A percentile compares a stretch with the other conserved stretches of the same genome.
These are phyloP conservation scores for Coffea eugenioides DNA, from an alignment of 257 asterid species.

Conservation along the genomic window DNA sequence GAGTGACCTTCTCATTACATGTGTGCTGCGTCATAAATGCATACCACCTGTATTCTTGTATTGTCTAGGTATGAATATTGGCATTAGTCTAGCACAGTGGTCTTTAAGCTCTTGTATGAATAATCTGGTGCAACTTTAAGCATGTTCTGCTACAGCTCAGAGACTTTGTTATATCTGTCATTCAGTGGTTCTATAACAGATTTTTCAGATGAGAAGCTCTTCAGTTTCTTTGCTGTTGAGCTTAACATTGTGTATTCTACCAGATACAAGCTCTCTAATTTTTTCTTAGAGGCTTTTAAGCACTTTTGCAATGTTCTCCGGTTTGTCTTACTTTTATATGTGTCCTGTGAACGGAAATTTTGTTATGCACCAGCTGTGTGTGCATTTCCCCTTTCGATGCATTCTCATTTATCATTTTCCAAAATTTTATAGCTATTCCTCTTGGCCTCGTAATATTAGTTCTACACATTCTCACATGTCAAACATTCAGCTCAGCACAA, in stretches of 20 bases:
- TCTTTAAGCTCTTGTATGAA: not conserved
- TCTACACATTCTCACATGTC: not conserved
- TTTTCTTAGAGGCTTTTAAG: not conserved
- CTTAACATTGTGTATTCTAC: not conserved
- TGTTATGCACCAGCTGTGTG: not conserved
- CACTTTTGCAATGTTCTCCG: not conserved
- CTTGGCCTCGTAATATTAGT: not conserved
- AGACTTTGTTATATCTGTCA: not conserved
- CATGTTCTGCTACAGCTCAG: not conserved
- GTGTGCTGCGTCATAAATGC: not conserved
- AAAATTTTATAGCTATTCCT: not conserved
- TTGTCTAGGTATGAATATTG: too few relatives aligned
- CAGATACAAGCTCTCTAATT: not conserved
- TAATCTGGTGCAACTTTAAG: not conserved
- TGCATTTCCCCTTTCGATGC: not conserved
- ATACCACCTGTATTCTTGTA: not conserved
- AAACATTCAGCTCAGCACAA: not conserved
- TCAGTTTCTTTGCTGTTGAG: not conserved
- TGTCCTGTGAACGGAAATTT: not conserved
- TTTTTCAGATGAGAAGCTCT: not conserved
- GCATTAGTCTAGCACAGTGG: not conserved
- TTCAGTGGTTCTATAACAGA: not conserved
- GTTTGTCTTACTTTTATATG: not conserved
- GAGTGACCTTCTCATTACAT: not conserved
- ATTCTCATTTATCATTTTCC: not conserved